Evolutionary conservation across 2,329 filamentous ascomycete species (phyloP), one percentile per base, ranked within the genome.

Genomic region (Xylaria sp.): DNA sequence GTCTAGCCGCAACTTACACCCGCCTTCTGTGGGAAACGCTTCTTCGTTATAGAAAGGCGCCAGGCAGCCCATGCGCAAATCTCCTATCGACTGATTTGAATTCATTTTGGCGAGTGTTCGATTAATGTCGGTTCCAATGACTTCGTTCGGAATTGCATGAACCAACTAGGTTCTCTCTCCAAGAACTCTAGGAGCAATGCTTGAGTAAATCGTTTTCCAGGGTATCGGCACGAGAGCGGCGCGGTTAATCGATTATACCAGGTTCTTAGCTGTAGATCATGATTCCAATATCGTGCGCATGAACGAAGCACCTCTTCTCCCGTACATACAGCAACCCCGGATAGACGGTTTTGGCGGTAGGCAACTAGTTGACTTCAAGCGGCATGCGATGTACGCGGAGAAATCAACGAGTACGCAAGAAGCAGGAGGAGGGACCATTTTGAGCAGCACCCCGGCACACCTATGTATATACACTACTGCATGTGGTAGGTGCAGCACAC

Each of bases 31-130:
- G 33, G 86, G 87, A 76, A 91, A 97, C 67, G 86, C 79, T 36
- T 81, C 80, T 67, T 86, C 85, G 77, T 92, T 88, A 71, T 90
- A 85, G 77, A 96, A 95, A 5, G 93, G 93, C 61, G 85, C 73
- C 18, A 88, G 87, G 79, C 93, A 97, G 20, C 81, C 75, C 71
- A 87, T 89, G 46, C 70, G 73, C 51, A 64, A 46, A 54, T 72
- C 73, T 18, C 62, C 63, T 73, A 77, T 73, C 48, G 59, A 55
- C 64, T 25, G 28, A 36, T 28, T 60, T 46, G 54, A 63, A 20
- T n/a, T 51, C 70, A 71, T 72, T n/a, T 64, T 69, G 23, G 36
- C 33, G 66, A 43, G n/a, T 46, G 62, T 58, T 62, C 39, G 48
- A 28, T 67, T 23, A 41, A 65, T 57, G 60, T 62, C 41, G 28